Percentiles rank a stretch among this genome's conserved stretches.
phyloP scores from a whole-genome alignment of 1,139 yeast species.

The Saccharomyces hybrid region DNA sequence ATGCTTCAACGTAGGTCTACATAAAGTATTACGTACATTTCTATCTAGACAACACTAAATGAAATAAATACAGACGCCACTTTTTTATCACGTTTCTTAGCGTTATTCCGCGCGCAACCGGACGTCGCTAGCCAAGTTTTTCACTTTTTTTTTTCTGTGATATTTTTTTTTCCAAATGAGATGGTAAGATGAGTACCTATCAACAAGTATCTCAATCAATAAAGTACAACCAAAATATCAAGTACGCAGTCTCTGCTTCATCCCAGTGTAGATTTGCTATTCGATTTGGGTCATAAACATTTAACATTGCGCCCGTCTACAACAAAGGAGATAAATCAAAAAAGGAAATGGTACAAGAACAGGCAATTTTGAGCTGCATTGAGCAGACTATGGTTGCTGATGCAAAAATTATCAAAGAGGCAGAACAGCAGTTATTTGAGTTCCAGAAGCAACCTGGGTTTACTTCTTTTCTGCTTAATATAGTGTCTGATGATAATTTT shows the following conservation, averaged over 20 bases:
- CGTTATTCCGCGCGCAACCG: not conserved
- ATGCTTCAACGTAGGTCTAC: not conserved
- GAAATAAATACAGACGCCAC: not conserved
- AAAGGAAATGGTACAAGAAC: conserved; percentile 46
- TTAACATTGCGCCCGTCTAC: not conserved
- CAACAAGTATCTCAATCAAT: not conserved
- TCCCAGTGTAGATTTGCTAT: not conserved
- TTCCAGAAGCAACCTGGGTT: conserved; percentile 51
- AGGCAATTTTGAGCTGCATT: conserved; percentile 61
- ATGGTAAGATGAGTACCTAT: not conserved
- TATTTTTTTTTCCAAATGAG: not conserved
- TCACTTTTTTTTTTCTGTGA: not conserved
- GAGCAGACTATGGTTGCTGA: conserved; percentile 73
- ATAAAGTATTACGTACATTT: not conserved
- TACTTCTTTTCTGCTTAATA: conserved; percentile 48
- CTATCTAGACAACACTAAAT: not conserved
- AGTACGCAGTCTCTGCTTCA: not conserved
- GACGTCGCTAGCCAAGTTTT: not conserved
- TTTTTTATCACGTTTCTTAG: not conserved
- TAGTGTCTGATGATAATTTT: conserved; percentile 42
- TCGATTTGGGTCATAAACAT: not conserved
- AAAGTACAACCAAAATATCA: not conserved
- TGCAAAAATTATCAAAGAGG: conserved; percentile 52
- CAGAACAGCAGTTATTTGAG: conserved; percentile 58
- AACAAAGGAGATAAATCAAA: not conserved